Conservation (phyloP, 805 yeast genomes). For the Lachancea lanzarotensis region DNA sequence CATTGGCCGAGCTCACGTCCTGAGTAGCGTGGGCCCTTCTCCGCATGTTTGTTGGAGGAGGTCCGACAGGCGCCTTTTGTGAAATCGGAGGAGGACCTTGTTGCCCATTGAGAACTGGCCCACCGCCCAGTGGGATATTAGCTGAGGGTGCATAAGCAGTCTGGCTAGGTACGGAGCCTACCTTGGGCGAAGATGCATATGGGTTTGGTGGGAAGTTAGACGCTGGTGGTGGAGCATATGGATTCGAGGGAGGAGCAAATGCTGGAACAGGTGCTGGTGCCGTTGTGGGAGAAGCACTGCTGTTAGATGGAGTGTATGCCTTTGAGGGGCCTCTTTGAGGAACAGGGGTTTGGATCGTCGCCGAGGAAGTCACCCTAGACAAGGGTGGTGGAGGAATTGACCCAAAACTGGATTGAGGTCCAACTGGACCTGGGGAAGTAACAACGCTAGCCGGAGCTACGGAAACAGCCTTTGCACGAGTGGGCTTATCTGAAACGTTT, state of each 20-base stretch:
- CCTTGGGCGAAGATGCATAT: slow-evolving; percentile 25
- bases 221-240: slow-evolving; percentile 35
- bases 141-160: background rate
- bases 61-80: slow-evolving; percentile 27
- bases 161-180: slow-evolving; percentile 7
- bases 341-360: slow-evolving; percentile 19
- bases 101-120: background rate
- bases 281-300: slow-evolving; percentile 24
- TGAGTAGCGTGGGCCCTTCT: slow-evolving; percentile 18
- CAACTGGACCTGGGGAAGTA: slow-evolving; percentile 11
- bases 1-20: slow-evolving; percentile 21
- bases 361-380: slow-evolving; percentile 21
- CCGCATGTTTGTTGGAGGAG: slow-evolving; percentile 29
- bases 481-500: slow-evolving; percentile 26
- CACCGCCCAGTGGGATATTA: background rate
- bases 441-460: slow-evolving; percentile 29
- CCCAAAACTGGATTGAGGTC: slow-evolving; percentile 6
- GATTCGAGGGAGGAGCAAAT: slow-evolving; percentile 31
- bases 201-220: slow-evolving; percentile 18
- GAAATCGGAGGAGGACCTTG: slow-evolving; percentile 15
- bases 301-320: slow-evolving; percentile 15
- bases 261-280: slow-evolving; percentile 28
- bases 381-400: slow-evolving; percentile 26
- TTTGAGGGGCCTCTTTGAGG: slow-evolving; percentile 16
- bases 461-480: slow-evolving; percentile 33